Evolutionary conservation across 1,139 yeast species (phyloP), one percentile per base, ranked within the genome.

Genomic region (Candida albicans): DNA sequence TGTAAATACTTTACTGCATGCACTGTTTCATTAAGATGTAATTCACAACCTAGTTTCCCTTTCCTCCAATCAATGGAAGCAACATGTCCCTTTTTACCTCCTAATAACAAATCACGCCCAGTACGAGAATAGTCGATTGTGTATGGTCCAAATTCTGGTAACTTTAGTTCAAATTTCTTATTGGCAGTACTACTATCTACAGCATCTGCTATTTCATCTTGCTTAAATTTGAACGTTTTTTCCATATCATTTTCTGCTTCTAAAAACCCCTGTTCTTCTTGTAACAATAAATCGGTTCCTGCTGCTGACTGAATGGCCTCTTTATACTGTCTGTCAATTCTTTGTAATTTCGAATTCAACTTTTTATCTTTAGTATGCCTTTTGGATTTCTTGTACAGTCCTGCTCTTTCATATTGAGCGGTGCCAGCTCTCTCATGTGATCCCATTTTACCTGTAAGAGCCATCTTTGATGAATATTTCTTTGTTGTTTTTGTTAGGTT

Each of bases 11-110:
- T 87, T 33, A 91, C 96, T 1, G 91, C 95, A 58, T 88, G 79
- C 8, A 90, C 88, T 0, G 98, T 89, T 65, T 95, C 99, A 55
- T 86, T 84, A 25, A 95, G 71, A 58, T 88, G 82, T 43, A 95
- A 65, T 62, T 95, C 99, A 42, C 95, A 82, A 46, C 81, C 84
- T 37, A 93, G 68, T 37, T 70, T 73, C 10, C 99, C 98, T 37
- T 83, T 81, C 61, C 95, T 81, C 98, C 99, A 95, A 66, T 95
- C 97, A 71, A 95, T 84, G 4, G 95, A 81, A 0, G 99, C 98
- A 43, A 95, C 82, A 70, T 95, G 99, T 2, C 99, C 99, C 60
- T 89, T 90, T 39, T 74, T 72, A 13, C 99, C 99, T 10, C 93
- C 95, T 29, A 95, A 70, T 40, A 95, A 73, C 43, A 95, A 65